These are phyloP conservation scores for Plantago elongata DNA, from an alignment of 257 asterid species.

Conservation along the genomic window DNA sequence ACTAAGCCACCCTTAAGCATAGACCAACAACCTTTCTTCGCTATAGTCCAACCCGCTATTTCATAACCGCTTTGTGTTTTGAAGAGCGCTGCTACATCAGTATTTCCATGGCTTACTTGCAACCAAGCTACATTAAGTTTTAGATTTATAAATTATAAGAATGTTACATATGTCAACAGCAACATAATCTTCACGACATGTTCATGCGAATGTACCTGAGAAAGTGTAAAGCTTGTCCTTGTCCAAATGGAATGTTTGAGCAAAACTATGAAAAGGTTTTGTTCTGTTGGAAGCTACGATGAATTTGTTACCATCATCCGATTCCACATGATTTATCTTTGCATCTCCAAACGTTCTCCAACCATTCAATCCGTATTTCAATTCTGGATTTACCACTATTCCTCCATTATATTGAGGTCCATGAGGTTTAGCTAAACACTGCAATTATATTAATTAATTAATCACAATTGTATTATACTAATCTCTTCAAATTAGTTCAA, in stretches of 20 bases:
- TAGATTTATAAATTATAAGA: background rate
- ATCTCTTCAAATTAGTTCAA: no score
- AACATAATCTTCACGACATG: background rate
- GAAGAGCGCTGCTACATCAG: slow-evolving; percentile 37
- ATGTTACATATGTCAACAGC: background rate
- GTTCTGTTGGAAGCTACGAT: slow-evolving; percentile 38
- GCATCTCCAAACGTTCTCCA: slow-evolving; percentile 44
- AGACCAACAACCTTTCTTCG: slow-evolving; percentile 57
- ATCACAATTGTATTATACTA: no score
- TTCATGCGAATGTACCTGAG: slow-evolving; percentile 63
- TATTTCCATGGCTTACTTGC: slow-evolving; percentile 47
- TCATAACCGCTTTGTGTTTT: slow-evolving; percentile 24
- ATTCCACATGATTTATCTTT: slow-evolving; percentile 20
- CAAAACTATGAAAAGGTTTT: slow-evolving; percentile 25
- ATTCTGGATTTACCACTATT: slow-evolving; percentile 49
- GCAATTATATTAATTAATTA: background rate
- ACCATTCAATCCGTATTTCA: slow-evolving; percentile 45
- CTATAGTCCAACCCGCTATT: slow-evolving; percentile 43
- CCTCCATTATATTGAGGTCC: slow-evolving; percentile 63
- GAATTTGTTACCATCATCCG: slow-evolving; percentile 42
- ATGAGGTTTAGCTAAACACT: slow-evolving; percentile 52
- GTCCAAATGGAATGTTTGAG: slow-evolving; percentile 37
- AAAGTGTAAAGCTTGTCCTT: slow-evolving; percentile 43
- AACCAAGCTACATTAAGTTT: slow-evolving; percentile 49
- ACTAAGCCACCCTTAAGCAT: slow-evolving; percentile 60